Conservation (phyloP, 2,329 filamentous ascomycete species). For the Trichophyton mentagrophytes region DNA sequence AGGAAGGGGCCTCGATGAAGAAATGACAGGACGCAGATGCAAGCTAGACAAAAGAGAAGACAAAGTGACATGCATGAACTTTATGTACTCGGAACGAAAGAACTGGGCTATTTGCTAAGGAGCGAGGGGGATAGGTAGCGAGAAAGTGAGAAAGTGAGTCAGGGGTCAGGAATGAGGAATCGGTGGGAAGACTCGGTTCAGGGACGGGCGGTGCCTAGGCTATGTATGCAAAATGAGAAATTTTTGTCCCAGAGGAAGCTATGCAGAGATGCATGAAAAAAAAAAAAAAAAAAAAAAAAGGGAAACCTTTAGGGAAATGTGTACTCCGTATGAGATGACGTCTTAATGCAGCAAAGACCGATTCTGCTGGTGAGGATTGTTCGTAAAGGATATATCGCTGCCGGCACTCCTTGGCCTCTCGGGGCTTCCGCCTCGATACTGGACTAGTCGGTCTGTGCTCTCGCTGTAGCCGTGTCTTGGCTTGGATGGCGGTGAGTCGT, state of each 20-base stretch:
- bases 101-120: constrained; percentile 6
- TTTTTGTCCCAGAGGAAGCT: neutral
- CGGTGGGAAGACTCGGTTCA: neutral
- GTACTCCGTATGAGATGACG: constrained; percentile 17
- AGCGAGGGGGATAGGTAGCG: neutral
- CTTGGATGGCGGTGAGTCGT: constrained; percentile 18
- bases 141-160: neutral
- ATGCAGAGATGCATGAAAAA: constrained; percentile 8
- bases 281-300: too few species aligned
- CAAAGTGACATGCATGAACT: neutral
- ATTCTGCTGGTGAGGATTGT: constrained; percentile 16
- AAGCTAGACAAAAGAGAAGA: neutral
- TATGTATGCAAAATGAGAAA: neutral
- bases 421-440: neutral
- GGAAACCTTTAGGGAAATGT: constrained; percentile 20
- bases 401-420: neutral
- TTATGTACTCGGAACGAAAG: neutral
- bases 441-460: constrained; percentile 26
- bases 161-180: neutral
- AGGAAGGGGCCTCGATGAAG: neutral
- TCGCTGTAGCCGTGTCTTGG: constrained; percentile 18
- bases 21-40: neutral
- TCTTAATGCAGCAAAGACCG: constrained; percentile 16
- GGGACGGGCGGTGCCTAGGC: neutral
- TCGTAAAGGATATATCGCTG: constrained; percentile 15